These are phyloP conservation scores for Wickerhamiella bombiphila DNA, from an alignment of 805 yeast species.

Conservation along the genomic window DNA sequence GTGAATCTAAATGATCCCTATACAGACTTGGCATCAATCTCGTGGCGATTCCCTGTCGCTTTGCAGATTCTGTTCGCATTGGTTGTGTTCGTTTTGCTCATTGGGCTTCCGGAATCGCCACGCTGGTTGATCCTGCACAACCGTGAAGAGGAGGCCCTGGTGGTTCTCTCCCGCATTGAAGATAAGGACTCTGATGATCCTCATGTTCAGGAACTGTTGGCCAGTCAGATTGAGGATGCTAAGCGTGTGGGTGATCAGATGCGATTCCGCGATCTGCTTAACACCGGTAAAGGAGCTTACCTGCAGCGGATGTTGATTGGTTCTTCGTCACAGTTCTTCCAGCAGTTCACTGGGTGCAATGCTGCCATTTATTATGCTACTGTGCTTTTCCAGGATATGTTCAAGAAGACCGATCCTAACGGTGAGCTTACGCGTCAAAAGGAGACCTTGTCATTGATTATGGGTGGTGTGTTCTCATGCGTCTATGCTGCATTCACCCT, in stretches of 20 bases:
- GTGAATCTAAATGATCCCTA: slow-evolving; percentile 21
- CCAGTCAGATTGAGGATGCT: slow-evolving; percentile 16
- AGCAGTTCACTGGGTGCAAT: slow-evolving; percentile 58
- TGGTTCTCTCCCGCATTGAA: slow-evolving; percentile 35
- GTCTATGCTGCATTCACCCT: slow-evolving; percentile 68
- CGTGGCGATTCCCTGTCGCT: slow-evolving; percentile 73
- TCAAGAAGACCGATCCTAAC: slow-evolving; percentile 5
- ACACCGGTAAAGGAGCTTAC: slow-evolving; percentile 17
- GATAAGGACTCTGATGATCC: slow-evolving; percentile 11
- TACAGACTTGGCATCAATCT: slow-evolving; percentile 19
- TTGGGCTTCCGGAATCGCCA: slow-evolving; percentile 76
- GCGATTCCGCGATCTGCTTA: slow-evolving; percentile 15
- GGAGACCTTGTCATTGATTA: slow-evolving; percentile 14
- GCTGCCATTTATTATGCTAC: slow-evolving; percentile 41
- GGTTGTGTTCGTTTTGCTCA: slow-evolving; percentile 34
- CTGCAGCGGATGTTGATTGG: slow-evolving; percentile 29
- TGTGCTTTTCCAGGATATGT: slow-evolving; percentile 16
- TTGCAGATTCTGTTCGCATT: slow-evolving; percentile 52
- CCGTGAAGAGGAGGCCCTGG: slow-evolving; percentile 30
- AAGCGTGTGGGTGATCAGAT: slow-evolving; percentile 15
- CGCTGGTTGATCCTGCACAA: slow-evolving; percentile 65
- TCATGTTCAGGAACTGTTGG: slow-evolving; percentile 11
- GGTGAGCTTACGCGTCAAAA: slow-evolving; percentile 5
- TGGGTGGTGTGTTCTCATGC: slow-evolving; percentile 30
- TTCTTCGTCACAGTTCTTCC: slow-evolving; percentile 52